Evolutionary conservation across 495 filamentous ascomycete genomes (phyloP).

Genomic region (Aspergillus diversus): DNA sequence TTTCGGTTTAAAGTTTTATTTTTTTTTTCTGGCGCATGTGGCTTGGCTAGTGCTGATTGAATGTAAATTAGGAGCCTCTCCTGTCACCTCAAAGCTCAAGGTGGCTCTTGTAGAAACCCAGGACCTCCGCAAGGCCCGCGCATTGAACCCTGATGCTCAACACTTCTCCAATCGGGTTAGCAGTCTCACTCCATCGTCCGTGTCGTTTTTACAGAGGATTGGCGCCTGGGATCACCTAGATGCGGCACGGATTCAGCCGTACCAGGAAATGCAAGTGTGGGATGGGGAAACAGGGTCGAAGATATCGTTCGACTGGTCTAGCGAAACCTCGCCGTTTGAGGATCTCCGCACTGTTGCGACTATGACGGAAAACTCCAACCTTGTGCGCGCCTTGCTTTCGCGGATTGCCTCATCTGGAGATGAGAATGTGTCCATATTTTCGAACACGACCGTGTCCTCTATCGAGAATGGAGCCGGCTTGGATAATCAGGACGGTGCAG

Average conservation of each 20-base stretch:
- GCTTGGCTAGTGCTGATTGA: background rate
- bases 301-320: conserved; percentile 83
- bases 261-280: conserved; percentile 96
- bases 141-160: conserved; percentile 65
- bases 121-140: conserved; percentile 67
- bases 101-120: conserved; percentile 91
- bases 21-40: background rate
- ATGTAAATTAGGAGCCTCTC: conserved; percentile 58
- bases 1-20: conserved; percentile 9
- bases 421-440: conserved; percentile 65
- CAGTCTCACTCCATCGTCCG: conserved; percentile 87
- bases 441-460: conserved; percentile 71
- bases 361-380: conserved; percentile 94
- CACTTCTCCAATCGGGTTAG: conserved; percentile 92
- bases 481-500: conserved; percentile 57
- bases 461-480: conserved; percentile 73
- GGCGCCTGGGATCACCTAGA: conserved; percentile 86
- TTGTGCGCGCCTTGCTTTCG: conserved; percentile 73
- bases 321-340: conserved; percentile 51
- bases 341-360: conserved; percentile 73
- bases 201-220: conserved; percentile 69
- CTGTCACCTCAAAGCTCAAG: conserved; percentile 73
- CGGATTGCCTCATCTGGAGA: conserved; percentile 70
- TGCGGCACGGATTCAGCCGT: conserved; percentile 72
- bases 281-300: conserved; percentile 85